phyloP scores from a whole-genome alignment of 2,329 filamentous ascomycete genomes.

The Samsoniella hepiali region DNA sequence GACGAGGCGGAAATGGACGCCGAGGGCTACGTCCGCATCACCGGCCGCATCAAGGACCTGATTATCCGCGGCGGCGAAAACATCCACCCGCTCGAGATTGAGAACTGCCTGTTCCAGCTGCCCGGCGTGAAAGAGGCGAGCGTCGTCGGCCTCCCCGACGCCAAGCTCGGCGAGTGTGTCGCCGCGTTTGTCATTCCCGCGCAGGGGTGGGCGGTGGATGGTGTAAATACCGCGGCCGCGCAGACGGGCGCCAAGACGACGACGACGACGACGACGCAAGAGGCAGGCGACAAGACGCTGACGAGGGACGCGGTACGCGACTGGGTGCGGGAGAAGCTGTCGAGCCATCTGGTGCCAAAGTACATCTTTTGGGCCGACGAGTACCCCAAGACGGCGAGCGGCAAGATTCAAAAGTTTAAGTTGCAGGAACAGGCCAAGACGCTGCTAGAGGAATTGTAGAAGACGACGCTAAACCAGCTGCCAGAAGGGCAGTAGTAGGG shows the following conservation, averaged over 20 bases:
- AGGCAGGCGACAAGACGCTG: conserved; percentile 34
- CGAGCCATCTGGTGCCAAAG: conserved; percentile 77
- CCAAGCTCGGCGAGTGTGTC: conserved; percentile 80
- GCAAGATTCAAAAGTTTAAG: conserved; percentile 96
- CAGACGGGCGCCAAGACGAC: conserved; percentile 20
- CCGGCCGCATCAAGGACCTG: conserved; percentile 87
- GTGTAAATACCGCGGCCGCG: conserved; percentile 25
- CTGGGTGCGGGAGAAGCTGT: conserved; percentile 70
- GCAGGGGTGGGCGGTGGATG: conserved; percentile 28
- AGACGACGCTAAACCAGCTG: neutral
- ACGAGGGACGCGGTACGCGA: conserved; percentile 58
- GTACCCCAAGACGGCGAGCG: conserved; percentile 94
- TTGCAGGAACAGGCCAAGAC: conserved; percentile 62
- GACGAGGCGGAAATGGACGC: conserved; percentile 86
- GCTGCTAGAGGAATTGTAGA: conserved; percentile 25
- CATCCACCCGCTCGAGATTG: conserved; percentile 89
- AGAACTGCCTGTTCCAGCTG: conserved; percentile 79
- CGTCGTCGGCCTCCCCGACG: conserved; percentile 80
- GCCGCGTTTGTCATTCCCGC: conserved; percentile 73
- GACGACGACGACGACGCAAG: conserved; percentile 18
- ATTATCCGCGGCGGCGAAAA: conserved; percentile 96
- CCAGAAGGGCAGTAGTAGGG: too few species aligned
- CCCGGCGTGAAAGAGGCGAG: conserved; percentile 69
- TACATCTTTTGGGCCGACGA: conserved; percentile 81
- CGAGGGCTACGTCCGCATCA: conserved; percentile 83